phyloP scores from a whole-genome alignment of 2,329 filamentous ascomycete species.

The Botryotinia narcissicola region DNA sequence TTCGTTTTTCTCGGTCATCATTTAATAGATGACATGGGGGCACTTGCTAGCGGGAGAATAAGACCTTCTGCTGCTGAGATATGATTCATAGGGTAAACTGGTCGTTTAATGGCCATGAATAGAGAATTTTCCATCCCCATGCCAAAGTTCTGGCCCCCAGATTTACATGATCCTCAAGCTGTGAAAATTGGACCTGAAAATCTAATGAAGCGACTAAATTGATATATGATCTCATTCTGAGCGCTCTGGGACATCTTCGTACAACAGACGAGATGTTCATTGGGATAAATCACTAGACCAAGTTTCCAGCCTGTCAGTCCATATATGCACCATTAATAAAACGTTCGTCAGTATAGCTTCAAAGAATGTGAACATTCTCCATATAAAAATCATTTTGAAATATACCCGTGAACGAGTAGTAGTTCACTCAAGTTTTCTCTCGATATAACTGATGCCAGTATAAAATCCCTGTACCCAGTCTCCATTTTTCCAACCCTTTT shows the following conservation, averaged over 20 bases:
- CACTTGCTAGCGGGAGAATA: background rate
- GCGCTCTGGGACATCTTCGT: background rate
- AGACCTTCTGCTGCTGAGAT: background rate
- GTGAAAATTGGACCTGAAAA: background rate
- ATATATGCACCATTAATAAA: background rate
- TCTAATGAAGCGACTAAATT: background rate
- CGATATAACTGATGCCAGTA: background rate
- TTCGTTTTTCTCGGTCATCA: background rate
- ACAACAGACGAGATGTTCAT: too few relatives aligned
- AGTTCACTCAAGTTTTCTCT: background rate
- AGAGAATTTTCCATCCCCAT: background rate
- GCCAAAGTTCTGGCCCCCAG: background rate
- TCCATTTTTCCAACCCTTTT: background rate
- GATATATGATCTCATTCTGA: background rate
- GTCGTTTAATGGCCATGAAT: constrained; percentile 4
- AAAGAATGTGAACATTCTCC: background rate
- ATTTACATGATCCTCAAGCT: background rate
- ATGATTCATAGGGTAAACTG: background rate
- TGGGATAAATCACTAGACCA: background rate
- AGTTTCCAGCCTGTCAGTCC: background rate
- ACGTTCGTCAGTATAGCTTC: background rate
- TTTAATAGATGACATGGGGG: background rate
- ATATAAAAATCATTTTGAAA: background rate
- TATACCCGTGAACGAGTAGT: background rate
- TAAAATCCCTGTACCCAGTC: too few relatives aligned